Conservation (phyloP, 257 asterid species). For the Solanum medicagineum region DNA sequence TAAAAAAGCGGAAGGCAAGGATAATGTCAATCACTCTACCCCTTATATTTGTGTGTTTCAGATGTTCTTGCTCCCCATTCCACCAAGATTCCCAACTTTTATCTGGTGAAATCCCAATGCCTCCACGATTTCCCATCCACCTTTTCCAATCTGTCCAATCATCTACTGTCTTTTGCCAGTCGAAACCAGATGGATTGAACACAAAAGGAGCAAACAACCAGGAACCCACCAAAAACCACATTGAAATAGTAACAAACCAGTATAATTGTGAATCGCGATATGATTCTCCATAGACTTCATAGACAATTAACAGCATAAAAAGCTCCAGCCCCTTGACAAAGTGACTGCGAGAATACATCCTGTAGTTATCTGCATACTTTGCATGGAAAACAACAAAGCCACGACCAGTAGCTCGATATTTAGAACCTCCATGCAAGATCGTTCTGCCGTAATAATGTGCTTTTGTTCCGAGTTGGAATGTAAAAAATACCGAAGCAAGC, state of each 20-base stretch:
- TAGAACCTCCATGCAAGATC: conserved; percentile 89
- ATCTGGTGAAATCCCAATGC: conserved; percentile 75
- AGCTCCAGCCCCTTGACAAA: conserved; percentile 93
- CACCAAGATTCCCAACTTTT: conserved; percentile 99
- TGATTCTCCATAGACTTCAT: conserved; percentile 66
- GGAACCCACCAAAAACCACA: conserved; percentile 94
- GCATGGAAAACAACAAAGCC: conserved; percentile 95
- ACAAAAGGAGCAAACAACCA: conserved; percentile 98
- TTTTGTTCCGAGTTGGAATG: conserved; percentile 95
- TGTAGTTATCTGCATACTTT: conserved; percentile 82
- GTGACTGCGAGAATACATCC: conserved; percentile 93
- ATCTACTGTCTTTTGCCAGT: conserved; percentile 97
- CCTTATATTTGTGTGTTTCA: conserved; percentile 55
- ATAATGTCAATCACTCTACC: conserved; percentile 71
- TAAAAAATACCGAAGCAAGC: conserved; percentile 90
- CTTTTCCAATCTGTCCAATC: conserved; percentile 98
- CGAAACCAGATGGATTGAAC: conserved; percentile 96
- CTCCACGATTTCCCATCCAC: conserved; percentile 99
- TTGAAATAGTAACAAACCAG: conserved; percentile 68
- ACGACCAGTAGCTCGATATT: conserved; percentile 89
- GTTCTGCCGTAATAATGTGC: conserved; percentile 87
- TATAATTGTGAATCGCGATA: conserved; percentile 56
- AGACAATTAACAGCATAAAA: conserved; percentile 54
- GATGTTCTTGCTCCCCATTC: conserved; percentile 90
- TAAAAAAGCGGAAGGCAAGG: conserved; percentile 70